Evolutionary conservation across 1,139 yeast species (phyloP), one percentile per base, ranked within the genome.

Genomic region (Debaryomyces sp.): DNA sequence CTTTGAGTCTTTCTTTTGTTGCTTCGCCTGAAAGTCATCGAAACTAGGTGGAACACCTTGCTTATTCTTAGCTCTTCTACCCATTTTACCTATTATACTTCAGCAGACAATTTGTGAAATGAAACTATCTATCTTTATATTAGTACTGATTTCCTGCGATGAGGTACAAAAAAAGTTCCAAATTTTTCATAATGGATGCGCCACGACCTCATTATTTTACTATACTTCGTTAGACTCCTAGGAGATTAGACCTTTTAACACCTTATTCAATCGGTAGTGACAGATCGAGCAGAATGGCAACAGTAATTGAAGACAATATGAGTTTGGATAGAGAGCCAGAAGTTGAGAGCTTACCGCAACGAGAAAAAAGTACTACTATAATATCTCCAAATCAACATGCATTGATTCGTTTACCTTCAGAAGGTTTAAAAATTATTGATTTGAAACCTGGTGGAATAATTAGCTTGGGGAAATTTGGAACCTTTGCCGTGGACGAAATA

Each of bases 1-100:
- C 54, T 70, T 67, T 42, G 56, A 53, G 23, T 73, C 76, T 57
- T 73, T 77, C 61, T 77, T 81, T 41, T 76, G 80, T 58, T 82
- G 84, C 48, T 68, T 75, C 10, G 81, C 81, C 56, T 84, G 83
- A 64, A 91, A 85, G 62, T 91, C 96, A 41, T 91, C 98, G 55
- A 84, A 76, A 10, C 89, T 64, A 38, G 97, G 97, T 57, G 97
- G 97, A 51, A 81, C 88, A 30, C 89, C 92, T 73, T 91, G 97
- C 77, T 89, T 91, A 64, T 88, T 87, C 73, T 86, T 89, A 51
- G 90, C 88, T 77, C 89, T 86, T 82, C 96, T 87, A 67, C 97
- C 97, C 97, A 90, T 90, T 50, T 50, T 63, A 35, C 9, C 21
- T 30, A n/a, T 9, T 27, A 27, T 15, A 27, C 10, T 22, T n/a